Conservation (phyloP, 768 basidiomycete species). For the Leccinum incarnatum region DNA sequence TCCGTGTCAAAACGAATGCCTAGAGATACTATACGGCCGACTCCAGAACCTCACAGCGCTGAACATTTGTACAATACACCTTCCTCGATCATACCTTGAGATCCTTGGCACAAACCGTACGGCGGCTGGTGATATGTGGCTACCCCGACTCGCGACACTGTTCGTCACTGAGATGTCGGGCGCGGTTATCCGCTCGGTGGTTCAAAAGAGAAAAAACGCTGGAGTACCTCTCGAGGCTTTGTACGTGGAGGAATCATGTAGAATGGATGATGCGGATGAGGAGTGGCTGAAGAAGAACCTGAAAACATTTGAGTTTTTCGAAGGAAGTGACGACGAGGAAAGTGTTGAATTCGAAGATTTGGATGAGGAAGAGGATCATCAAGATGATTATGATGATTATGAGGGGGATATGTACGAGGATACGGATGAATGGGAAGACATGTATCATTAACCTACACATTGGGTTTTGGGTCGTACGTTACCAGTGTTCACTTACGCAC, state of each 20-base stretch:
- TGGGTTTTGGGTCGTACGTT: background rate
- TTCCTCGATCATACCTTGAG: slow-evolving; percentile 29
- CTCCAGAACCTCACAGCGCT: slow-evolving; percentile 47
- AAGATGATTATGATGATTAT: background rate
- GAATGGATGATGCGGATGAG: slow-evolving; percentile 40
- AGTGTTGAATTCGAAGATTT: slow-evolving; percentile 27
- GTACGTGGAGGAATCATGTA: slow-evolving; percentile 44
- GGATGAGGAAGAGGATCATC: background rate
- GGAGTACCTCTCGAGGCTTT: slow-evolving; percentile 48
- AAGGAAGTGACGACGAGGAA: slow-evolving; percentile 50
- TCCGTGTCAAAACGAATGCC: slow-evolving; percentile 36
- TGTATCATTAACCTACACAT: background rate
- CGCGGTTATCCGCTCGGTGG: slow-evolving; percentile 40
- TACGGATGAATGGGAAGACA: slow-evolving; percentile 10
- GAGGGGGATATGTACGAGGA: slow-evolving; percentile 1
- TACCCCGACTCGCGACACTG: slow-evolving; percentile 52
- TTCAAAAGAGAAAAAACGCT: slow-evolving; percentile 39
- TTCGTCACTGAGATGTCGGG: slow-evolving; percentile 46
- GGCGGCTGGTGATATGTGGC: slow-evolving; percentile 24
- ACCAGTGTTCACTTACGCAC: too few species aligned
- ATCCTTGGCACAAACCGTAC: slow-evolving; percentile 9
- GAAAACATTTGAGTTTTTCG: slow-evolving; percentile 54
- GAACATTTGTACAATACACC: slow-evolving; percentile 34
- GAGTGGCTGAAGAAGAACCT: slow-evolving; percentile 52
- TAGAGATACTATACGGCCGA: slow-evolving; percentile 43